These are phyloP conservation scores for Colletotrichum salicis DNA, from an alignment of 2,329 filamentous ascomycete species.

Conservation along the genomic window DNA sequence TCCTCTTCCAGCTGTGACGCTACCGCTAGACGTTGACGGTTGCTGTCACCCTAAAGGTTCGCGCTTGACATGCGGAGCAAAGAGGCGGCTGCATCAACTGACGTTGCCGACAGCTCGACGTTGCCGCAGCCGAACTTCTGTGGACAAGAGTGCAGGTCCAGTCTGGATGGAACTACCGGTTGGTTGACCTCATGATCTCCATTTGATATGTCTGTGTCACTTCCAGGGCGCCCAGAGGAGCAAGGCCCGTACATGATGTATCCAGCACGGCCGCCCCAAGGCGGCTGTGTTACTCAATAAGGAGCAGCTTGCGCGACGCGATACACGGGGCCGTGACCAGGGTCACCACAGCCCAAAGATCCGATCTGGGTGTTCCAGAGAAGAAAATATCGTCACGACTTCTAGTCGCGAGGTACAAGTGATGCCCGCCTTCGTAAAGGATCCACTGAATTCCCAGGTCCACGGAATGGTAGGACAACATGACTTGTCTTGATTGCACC, in stretches of 20 bases:
- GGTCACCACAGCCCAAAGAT: constrained; percentile 24
- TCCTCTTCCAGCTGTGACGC: constrained; percentile 2
- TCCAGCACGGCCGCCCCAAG: constrained; percentile 21
- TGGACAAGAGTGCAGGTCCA: not conserved
- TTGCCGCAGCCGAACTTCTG: constrained; percentile 2
- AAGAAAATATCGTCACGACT: constrained; percentile 1
- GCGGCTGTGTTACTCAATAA: constrained; percentile 35
- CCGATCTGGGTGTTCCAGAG: constrained; percentile 24
- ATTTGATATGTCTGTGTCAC: constrained; percentile 33
- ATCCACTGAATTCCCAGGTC: constrained; percentile 31
- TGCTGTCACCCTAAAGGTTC: constrained; percentile 30
- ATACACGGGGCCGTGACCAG: constrained; percentile 34
- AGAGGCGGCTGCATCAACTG: constrained; percentile 22
- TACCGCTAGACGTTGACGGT: constrained; percentile 25
- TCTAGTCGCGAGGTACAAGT: constrained; percentile 2
- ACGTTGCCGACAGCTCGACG: constrained; percentile 28
- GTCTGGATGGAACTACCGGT: constrained; percentile 22
- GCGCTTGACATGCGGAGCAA: constrained; percentile 28
- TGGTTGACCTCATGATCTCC: constrained; percentile 28
- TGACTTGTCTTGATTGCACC: constrained; percentile 26
- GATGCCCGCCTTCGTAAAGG: constrained; percentile 32
- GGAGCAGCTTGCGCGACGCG: constrained; percentile 34
- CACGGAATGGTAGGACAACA: constrained; percentile 28
- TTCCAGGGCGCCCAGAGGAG: constrained; percentile 12
- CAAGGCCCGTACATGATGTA: constrained; percentile 15